These are phyloP conservation scores for Begonia peltatifolia DNA, from an alignment of 306 rosid genomes.

Conservation along the genomic window DNA sequence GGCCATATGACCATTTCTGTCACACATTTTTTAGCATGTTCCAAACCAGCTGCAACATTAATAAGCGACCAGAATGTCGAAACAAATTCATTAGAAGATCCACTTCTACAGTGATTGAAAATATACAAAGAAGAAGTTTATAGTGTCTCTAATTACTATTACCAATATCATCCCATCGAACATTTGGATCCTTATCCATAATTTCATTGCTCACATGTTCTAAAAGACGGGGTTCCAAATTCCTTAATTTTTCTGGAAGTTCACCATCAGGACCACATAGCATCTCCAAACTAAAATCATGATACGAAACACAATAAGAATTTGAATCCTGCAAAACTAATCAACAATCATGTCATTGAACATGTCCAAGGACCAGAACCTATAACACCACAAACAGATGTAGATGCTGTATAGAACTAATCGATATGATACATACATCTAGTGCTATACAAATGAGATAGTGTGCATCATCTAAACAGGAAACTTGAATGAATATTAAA, in stretches of 20 bases:
- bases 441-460: no score
- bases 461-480: no score
- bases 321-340: constrained; percentile 7
- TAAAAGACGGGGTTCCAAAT: constrained; percentile 90
- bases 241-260: constrained; percentile 96
- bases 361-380: no score
- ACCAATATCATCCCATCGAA: constrained; percentile 80
- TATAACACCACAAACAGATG: no score
- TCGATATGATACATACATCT: no score
- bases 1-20: constrained; percentile 92
- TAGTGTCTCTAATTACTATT: constrained; percentile 11
- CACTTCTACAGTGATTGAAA: constrained; percentile 3
- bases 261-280: constrained; percentile 94
- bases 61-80: background rate
- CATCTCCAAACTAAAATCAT: constrained; percentile 58
- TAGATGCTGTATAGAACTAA: no score
- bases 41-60: constrained; percentile 58
- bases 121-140: constrained; percentile 13
- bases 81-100: no score
- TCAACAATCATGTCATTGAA: no score
- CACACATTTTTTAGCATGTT: constrained; percentile 77
- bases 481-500: no score
- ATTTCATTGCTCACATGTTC: constrained; percentile 95
- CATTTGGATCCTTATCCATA: constrained; percentile 92
- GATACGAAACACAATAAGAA: constrained; percentile 14